phyloP scores from a whole-genome alignment of 2,329 filamentous ascomycete species.

The Aspergillus sp. region DNA sequence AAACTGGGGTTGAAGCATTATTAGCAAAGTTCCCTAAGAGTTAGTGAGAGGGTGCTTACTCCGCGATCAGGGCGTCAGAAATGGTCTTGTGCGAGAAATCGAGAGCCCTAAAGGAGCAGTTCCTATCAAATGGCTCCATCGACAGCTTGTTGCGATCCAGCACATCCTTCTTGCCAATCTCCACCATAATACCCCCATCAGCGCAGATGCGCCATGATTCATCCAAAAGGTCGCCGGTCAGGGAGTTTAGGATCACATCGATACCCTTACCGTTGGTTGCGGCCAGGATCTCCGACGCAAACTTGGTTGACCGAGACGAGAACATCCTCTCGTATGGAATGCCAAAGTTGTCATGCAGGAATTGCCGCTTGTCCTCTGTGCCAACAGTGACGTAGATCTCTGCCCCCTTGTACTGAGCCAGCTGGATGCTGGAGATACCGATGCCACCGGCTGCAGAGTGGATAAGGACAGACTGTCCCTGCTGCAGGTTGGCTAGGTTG shows the following conservation, averaged over 20 bases:
- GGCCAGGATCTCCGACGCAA: slow-evolving; percentile 3
- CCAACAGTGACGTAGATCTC: slow-evolving; percentile 21
- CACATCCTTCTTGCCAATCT: background rate
- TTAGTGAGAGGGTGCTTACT: no score
- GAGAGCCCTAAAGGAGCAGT: background rate
- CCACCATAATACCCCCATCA: background rate
- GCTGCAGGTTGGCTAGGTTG: no score
- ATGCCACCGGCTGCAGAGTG: slow-evolving; percentile 16
- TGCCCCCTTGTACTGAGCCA: slow-evolving; percentile 2
- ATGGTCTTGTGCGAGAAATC: background rate
- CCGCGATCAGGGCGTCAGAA: background rate
- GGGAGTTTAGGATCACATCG: slow-evolving; percentile 18
- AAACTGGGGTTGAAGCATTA: no score
- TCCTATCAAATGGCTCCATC: background rate
- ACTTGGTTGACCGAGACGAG: slow-evolving; percentile 16
- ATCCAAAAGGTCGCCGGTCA: background rate
- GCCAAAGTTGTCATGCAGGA: slow-evolving; percentile 10
- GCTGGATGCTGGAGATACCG: slow-evolving; percentile 20
- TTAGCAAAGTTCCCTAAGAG: no score
- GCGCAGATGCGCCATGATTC: background rate
- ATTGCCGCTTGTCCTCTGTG: slow-evolving; percentile 16
- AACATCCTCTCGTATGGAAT: slow-evolving; percentile 23
- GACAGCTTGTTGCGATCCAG: background rate
- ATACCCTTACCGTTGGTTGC: slow-evolving; percentile 9
- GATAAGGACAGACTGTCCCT: slow-evolving; percentile 14